Conservation (phyloP, 306 rosid species). For the Castanea crenata region DNA sequence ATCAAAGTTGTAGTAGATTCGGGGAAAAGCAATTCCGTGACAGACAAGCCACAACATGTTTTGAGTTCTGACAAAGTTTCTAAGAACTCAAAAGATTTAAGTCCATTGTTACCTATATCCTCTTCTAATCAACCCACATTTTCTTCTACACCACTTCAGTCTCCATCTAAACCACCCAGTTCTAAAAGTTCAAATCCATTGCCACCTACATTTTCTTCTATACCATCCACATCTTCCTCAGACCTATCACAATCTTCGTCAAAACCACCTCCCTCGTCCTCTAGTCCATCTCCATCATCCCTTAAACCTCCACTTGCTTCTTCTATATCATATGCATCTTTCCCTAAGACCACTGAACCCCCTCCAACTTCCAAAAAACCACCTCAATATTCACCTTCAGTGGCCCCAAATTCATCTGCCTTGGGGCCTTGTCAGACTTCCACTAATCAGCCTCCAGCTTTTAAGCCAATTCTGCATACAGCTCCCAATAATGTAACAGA, state of each 20-base stretch:
- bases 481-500: neutral
- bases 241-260: too few relatives aligned
- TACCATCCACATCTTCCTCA: neutral
- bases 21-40: neutral
- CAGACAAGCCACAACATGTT: too few relatives aligned
- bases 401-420: neutral
- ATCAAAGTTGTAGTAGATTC: neutral
- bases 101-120: too few relatives aligned
- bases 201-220: neutral
- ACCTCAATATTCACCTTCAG: too few relatives aligned
- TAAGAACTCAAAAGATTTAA: too few relatives aligned
- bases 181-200: neutral
- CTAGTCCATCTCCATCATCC: neutral
- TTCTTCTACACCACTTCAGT: neutral
- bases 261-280: neutral
- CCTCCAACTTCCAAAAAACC: neutral
- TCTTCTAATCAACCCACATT: neutral
- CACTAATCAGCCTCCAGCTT: neutral
- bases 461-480: neutral
- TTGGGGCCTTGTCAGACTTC: neutral
- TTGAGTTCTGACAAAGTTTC: too few relatives aligned
- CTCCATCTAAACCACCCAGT: neutral
- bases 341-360: too few relatives aligned
- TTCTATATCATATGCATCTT: neutral
- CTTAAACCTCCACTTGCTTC: neutral